Conservation (phyloP, 352 stramenopile species). For the Pythium grandisporangium region DNA sequence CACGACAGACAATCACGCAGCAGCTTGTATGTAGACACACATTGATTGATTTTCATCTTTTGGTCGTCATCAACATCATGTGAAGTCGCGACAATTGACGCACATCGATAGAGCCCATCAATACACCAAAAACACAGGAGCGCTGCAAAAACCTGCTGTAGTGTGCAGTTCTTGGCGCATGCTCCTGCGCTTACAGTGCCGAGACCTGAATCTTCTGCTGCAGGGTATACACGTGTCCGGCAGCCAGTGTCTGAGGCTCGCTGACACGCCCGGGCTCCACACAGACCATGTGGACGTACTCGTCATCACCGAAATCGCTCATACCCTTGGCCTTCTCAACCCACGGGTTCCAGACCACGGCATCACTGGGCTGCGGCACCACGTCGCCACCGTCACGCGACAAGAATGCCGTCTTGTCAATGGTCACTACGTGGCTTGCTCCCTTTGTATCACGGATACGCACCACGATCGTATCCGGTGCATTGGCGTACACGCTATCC, state of each 20-base stretch:
- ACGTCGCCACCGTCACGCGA: slow-evolving; percentile 22
- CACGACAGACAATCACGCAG: too few species aligned
- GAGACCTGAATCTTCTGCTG: slow-evolving; percentile 60
- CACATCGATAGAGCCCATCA: too few species aligned
- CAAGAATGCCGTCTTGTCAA: slow-evolving; percentile 64
- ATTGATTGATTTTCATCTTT: too few species aligned
- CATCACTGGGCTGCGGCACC: slow-evolving; percentile 58
- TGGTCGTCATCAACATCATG: too few species aligned
- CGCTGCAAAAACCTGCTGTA: too few species aligned
- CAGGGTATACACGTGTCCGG: slow-evolving; percentile 47
- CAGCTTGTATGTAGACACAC: too few species aligned
- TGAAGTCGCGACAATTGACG: too few species aligned
- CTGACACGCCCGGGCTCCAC: slow-evolving; percentile 90
- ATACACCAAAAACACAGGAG: too few species aligned
- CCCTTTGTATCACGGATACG: slow-evolving; percentile 45
- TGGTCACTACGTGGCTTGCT: slow-evolving; percentile 48
- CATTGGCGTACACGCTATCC: slow-evolving; percentile 85
- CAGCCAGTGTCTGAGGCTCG: slow-evolving; percentile 45
- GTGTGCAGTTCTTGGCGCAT: too few species aligned
- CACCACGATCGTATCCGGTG: slow-evolving; percentile 49
- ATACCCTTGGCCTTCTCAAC: slow-evolving; percentile 90
- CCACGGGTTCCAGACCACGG: slow-evolving; percentile 94
- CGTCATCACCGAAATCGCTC: slow-evolving; percentile 92
- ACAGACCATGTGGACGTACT: slow-evolving; percentile 94
- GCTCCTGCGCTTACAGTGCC: slow-evolving; percentile 27